Conservation (phyloP, 1,139 yeast genomes). For the Eremothecium cymbalariae region DNA sequence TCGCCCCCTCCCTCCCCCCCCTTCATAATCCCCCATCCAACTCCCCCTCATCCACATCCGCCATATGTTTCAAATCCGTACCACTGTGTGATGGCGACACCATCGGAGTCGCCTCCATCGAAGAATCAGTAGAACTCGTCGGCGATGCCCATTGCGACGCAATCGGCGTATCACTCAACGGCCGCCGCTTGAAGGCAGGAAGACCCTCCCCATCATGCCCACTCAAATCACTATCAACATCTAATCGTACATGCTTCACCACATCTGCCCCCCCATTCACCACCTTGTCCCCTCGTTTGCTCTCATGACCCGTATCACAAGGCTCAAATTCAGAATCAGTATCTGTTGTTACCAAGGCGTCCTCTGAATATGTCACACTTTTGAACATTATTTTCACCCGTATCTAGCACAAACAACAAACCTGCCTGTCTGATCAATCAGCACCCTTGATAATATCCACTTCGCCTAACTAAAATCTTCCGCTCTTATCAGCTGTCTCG, state of each 20-base stretch:
- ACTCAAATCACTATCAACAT: conserved; percentile 9
- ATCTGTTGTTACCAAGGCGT: conserved; percentile 37
- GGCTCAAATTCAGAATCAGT: conserved; percentile 25
- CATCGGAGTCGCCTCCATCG: conserved; percentile 29
- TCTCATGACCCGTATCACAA: conserved; percentile 13
- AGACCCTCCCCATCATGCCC: conserved; percentile 20
- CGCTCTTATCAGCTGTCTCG: no score
- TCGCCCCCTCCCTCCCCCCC: background rate
- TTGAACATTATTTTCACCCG: conserved; percentile 19
- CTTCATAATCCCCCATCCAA: background rate
- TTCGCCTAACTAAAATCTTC: no score
- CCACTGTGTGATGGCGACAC: conserved; percentile 24
- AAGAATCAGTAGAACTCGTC: conserved; percentile 26
- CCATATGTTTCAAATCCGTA: conserved; percentile 7
- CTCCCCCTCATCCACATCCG: conserved; percentile 9
- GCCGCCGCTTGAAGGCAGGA: conserved; percentile 61
- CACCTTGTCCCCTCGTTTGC: no score
- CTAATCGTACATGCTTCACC: conserved; percentile 16
- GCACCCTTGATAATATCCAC: no score
- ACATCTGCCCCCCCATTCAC: conserved; percentile 1
- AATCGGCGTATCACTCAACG: conserved; percentile 64
- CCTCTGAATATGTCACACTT: conserved; percentile 19
- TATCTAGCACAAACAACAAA: no score
- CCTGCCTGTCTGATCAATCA: no score
- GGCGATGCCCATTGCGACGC: conserved; percentile 50